A percentile compares a stretch with the other conserved stretches of the same genome.
Evolutionary conservation across 257 asterid species (phyloP).

Genomic region (Gynochthodes officinalis): DNA sequence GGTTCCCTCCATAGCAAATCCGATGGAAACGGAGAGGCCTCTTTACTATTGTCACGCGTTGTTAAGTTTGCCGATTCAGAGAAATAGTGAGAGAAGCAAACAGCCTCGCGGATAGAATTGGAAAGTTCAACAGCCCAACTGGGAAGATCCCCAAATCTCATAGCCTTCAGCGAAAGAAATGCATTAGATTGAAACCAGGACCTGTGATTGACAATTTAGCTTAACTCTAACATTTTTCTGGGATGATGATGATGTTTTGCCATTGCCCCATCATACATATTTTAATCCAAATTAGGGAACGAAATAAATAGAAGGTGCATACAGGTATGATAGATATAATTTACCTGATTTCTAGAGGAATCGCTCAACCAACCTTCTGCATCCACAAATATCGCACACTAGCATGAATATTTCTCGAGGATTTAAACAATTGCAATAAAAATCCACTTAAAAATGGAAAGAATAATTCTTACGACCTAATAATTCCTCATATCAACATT

Average conservation of each 20-base stretch:
- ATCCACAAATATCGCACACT: slow-evolving; percentile 7
- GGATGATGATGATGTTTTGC: no score
- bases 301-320: no score
- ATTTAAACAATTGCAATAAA: no score
- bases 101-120: slow-evolving; percentile 41
- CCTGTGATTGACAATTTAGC: no score
- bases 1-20: slow-evolving; percentile 77
- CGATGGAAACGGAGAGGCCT: slow-evolving; percentile 37
- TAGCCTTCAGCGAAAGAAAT: slow-evolving; percentile 47
- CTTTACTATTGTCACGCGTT: slow-evolving; percentile 22
- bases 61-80: slow-evolving; percentile 20
- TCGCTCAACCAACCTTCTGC: slow-evolving; percentile 83
- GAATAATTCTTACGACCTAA: no score
- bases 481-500: not conserved
- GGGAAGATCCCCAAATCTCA: slow-evolving; percentile 94
- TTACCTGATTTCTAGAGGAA: slow-evolving; percentile 71
- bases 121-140: slow-evolving; percentile 77
- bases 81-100: slow-evolving; percentile 23
- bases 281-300: no score
- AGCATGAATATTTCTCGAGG: no score
- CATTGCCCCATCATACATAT: no score
- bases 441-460: no score
- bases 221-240: no score
- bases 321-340: no score
- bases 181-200: no score